Conservation (phyloP, 192 early-diverging fungal genomes). For the Haplosporangium gracile region DNA sequence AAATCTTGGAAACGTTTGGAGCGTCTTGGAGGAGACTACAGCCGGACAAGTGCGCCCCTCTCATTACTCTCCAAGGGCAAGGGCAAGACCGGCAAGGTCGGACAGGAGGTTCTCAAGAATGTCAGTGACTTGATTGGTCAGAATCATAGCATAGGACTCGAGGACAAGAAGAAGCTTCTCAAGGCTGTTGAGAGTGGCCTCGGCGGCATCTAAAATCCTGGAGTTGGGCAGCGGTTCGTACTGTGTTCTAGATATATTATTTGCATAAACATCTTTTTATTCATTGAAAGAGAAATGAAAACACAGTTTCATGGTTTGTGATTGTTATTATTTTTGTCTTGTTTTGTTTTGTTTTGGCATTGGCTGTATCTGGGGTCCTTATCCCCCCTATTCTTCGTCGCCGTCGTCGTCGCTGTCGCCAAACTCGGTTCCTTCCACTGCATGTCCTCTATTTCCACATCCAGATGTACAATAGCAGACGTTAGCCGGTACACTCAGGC, state of each 20-base stretch:
- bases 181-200: constrained; percentile 42
- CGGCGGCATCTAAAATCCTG: not conserved
- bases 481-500: not conserved
- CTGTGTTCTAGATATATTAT: not conserved
- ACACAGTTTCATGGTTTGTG: no score
- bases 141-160: constrained; percentile 53
- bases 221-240: no score
- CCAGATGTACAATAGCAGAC: not conserved
- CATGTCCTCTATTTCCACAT: constrained; percentile 11
- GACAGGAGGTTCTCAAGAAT: constrained; percentile 9
- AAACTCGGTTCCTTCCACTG: constrained; percentile 50
- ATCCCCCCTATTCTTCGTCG: not conserved
- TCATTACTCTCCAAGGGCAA: constrained; percentile 23
- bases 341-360: not conserved
- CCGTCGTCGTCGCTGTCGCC: constrained; percentile 45
- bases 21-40: constrained; percentile 53
- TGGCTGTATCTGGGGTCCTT: no score
- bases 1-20: constrained; percentile 54
- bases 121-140: constrained; percentile 35
- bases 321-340: not conserved
- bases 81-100: constrained; percentile 6
- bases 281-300: not conserved
- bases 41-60: constrained; percentile 18
- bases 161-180: constrained; percentile 52
- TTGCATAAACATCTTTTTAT: not conserved